Conservation (phyloP, 2,329 filamentous ascomycete species). For the Aspergillus neoniger region DNA sequence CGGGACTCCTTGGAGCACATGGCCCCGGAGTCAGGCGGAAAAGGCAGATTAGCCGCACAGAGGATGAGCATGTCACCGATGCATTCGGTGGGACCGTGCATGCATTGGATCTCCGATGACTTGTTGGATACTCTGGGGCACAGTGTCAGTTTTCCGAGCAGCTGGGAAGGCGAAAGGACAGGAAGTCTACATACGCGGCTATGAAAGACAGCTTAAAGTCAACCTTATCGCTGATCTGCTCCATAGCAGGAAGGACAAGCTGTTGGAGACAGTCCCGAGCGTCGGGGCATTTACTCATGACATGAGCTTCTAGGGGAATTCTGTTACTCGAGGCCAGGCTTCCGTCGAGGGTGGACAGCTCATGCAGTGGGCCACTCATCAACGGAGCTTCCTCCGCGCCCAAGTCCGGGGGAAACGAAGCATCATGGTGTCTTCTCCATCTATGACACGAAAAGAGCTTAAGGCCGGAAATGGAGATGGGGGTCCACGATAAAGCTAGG, state of each 20-base stretch:
- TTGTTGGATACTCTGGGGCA: conserved; percentile 60
- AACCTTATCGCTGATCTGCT: conserved; percentile 76
- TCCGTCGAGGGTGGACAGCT: not conserved
- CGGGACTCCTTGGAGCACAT: conserved; percentile 59
- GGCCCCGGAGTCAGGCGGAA: conserved; percentile 31
- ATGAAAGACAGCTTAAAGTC: conserved; percentile 92
- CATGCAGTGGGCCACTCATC: not conserved
- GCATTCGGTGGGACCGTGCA: conserved; percentile 85
- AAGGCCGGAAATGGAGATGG: conserved; percentile 8
- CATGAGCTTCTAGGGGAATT: conserved; percentile 87
- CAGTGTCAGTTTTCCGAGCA: conserved; percentile 8
- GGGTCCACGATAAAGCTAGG: conserved; percentile 14
- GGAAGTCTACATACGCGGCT: conserved; percentile 59
- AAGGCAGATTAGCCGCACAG: conserved; percentile 72
- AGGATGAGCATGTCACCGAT: conserved; percentile 94
- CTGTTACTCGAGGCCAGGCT: conserved; percentile 11
- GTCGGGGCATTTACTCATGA: conserved; percentile 97
- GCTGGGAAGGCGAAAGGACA: not conserved
- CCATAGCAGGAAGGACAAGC: conserved; percentile 84
- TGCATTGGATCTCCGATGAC: conserved; percentile 83
- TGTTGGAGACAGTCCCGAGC: conserved; percentile 78
- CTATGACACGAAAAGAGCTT: conserved; percentile 13
- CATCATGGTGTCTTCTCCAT: not conserved
- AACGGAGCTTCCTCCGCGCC: conserved; percentile 5
- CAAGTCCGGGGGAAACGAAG: not conserved